These are phyloP conservation scores for Cyclostephanos tholiformis DNA, from an alignment of 108 stramenopile species.

Conservation along the genomic window DNA sequence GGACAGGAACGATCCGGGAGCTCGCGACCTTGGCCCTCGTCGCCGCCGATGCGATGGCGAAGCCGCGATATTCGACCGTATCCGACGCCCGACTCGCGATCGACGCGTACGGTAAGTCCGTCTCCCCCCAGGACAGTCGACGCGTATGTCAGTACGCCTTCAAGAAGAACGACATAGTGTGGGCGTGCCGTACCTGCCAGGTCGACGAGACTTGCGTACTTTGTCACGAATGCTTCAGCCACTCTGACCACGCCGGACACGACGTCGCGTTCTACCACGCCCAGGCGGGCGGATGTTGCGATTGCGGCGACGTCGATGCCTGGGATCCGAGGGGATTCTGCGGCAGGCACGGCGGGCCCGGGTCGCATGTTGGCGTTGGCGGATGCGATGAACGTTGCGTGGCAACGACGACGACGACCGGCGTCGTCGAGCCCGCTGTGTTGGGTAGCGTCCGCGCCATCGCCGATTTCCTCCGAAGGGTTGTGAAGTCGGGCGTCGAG, in stretches of 20 bases:
- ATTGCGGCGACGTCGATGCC: slow-evolving; percentile 97
- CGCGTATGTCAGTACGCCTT: slow-evolving; percentile 93
- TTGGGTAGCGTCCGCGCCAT: slow-evolving; percentile 37
- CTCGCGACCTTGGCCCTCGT: too few relatives aligned
- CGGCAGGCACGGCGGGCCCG: slow-evolving; percentile 43
- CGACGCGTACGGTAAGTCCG: slow-evolving; percentile 42
- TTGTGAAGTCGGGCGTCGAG: slow-evolving; percentile 38
- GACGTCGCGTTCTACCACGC: slow-evolving; percentile 96
- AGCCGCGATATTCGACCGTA: slow-evolving; percentile 20
- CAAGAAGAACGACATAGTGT: slow-evolving; percentile 94
- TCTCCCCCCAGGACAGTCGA: slow-evolving; percentile 44
- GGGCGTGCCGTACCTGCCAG: slow-evolving; percentile 97
- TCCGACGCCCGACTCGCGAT: slow-evolving; percentile 24
- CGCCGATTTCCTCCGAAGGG: slow-evolving; percentile 40
- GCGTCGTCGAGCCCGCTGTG: slow-evolving; percentile 30
- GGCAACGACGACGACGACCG: slow-evolving; percentile 14
- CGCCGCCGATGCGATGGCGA: not conserved
- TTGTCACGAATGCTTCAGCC: slow-evolving; percentile 91
- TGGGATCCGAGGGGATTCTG: slow-evolving; percentile 91
- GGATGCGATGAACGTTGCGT: not conserved
- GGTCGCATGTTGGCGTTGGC: not conserved
- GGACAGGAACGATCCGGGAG: not conserved
- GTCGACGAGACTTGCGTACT: slow-evolving; percentile 96
- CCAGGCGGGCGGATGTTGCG: slow-evolving; percentile 97
- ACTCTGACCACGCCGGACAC: slow-evolving; percentile 92